A percentile compares a stretch with the other conserved stretches of the same genome.
phyloP scores from a whole-genome alignment of 495 filamentous ascomycete species.

The Geoglossum glabrum region DNA sequence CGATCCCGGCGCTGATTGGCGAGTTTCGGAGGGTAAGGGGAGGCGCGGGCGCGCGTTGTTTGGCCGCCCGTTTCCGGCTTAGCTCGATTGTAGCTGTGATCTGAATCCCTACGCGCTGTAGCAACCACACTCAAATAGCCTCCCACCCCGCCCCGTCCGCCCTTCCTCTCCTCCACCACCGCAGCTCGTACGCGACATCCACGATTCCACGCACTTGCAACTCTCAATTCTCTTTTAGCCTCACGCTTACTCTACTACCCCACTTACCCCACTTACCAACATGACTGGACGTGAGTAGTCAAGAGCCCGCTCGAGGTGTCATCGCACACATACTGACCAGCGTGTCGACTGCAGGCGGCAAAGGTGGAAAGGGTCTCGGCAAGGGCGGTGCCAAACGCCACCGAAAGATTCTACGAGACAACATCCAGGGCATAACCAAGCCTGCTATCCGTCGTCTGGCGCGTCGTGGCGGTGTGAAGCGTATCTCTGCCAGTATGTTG shows the following conservation, averaged over 20 bases:
- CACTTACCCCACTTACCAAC: conserved; percentile 9
- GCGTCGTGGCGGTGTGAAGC: conserved; percentile 99
- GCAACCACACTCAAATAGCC: conserved; percentile 3
- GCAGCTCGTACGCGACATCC: not conserved
- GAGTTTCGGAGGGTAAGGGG: conserved; percentile 1
- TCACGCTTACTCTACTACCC: conserved; percentile 16
- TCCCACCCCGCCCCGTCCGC: not conserved
- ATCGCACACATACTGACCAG: conserved; percentile 14
- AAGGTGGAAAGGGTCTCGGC: conserved; percentile 29
- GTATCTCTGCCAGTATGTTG: conserved; percentile 86
- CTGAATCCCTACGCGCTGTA: not conserved
- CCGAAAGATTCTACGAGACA: conserved; percentile 29
- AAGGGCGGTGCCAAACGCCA: conserved; percentile 48
- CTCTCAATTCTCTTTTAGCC: conserved; percentile 18
- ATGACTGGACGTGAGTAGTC: conserved; percentile 51
- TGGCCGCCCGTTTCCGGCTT: not conserved
- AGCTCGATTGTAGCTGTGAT: conserved; percentile 5
- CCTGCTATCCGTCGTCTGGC: conserved; percentile 99
- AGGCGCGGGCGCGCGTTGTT: not conserved
- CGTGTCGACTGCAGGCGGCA: conserved; percentile 20
- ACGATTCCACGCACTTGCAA: conserved; percentile 11
- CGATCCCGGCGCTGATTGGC: not conserved
- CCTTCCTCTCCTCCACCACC: conserved; percentile 20
- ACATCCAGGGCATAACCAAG: conserved; percentile 95
- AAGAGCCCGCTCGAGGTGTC: not conserved